These are phyloP conservation scores for Neofusicoccum parvum DNA, from an alignment of 2,329 filamentous ascomycete genomes.

Conservation along the genomic window DNA sequence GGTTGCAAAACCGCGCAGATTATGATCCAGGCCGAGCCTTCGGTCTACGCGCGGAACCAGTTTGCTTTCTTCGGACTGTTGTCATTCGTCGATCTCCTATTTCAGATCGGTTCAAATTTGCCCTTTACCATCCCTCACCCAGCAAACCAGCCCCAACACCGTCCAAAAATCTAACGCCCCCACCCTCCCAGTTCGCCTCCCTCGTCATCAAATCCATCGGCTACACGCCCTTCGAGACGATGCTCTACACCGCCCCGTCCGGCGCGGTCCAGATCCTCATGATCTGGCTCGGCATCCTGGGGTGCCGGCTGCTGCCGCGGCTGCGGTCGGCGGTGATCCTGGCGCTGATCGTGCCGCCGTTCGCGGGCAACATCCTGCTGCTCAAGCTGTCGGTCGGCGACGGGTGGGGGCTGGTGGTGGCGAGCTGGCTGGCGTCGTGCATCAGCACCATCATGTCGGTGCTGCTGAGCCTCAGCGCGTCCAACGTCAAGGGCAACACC, in stretches of 20 bases:
- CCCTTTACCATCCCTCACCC: too few species aligned
- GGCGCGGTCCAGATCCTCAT: constrained; percentile 51
- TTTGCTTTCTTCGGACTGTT: too few species aligned
- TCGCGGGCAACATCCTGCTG: constrained; percentile 50
- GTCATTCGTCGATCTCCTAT: too few species aligned
- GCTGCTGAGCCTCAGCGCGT: constrained; percentile 48
- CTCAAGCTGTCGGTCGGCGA: constrained; percentile 43
- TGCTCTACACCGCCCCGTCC: constrained; percentile 52
- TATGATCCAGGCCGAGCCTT: too few species aligned
- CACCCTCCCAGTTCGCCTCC: constrained; percentile 46
- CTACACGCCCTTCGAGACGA: constrained; percentile 48
- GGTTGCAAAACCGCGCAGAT: too few species aligned
- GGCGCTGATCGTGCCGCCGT: constrained; percentile 44
- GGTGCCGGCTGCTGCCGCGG: constrained; percentile 43
- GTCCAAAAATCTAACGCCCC: constrained; percentile 22
- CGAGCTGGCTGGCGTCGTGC: constrained; percentile 52
- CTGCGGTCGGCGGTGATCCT: constrained; percentile 45
- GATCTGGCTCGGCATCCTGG: constrained; percentile 50
- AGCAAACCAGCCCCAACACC: too few species aligned
- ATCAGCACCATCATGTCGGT: constrained; percentile 48
- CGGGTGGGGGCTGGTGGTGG: constrained; percentile 53
- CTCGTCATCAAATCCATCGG: constrained; percentile 53
- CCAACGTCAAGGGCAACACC: constrained; percentile 56
- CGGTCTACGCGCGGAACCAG: too few species aligned
- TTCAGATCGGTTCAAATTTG: too few species aligned